phyloP scores from a whole-genome alignment of 805 yeast genomes.

The Kodamaea hsintzibuensis region DNA sequence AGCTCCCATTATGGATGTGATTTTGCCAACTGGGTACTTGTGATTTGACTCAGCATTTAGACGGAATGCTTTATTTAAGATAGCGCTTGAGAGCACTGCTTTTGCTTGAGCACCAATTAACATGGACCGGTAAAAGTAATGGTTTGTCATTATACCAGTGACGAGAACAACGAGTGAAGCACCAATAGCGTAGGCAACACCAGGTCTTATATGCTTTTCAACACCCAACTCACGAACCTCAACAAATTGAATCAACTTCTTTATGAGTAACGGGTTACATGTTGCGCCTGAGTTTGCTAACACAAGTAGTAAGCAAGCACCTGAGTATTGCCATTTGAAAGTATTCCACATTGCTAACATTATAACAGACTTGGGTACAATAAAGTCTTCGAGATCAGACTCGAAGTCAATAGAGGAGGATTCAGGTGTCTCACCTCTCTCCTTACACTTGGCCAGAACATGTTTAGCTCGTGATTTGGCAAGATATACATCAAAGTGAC shows the following conservation, averaged over 20 bases:
- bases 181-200: conserved; percentile 44
- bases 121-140: conserved; percentile 26
- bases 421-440: conserved; percentile 17
- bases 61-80: conserved; percentile 25
- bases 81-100: conserved; percentile 25
- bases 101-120: conserved; percentile 30
- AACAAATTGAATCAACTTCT: conserved; percentile 39
- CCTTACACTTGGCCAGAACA: conserved; percentile 26
- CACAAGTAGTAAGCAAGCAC: conserved; percentile 21
- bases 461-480: conserved; percentile 18
- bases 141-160: conserved; percentile 24
- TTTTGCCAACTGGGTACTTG: conserved; percentile 22
- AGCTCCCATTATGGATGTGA: conserved; percentile 30
- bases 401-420: conserved; percentile 20
- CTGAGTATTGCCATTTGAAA: conserved; percentile 29
- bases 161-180: conserved; percentile 28
- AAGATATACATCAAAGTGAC: conserved; percentile 13
- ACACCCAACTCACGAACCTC: conserved; percentile 26
- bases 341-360: conserved; percentile 25
- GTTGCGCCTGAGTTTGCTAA: conserved; percentile 28
- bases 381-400: conserved; percentile 20
- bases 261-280: conserved; percentile 36
- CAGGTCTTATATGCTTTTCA: conserved; percentile 43
- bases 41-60: conserved; percentile 21
- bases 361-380: conserved; percentile 3